Base-by-base conservation (phyloP, 306 rosid species). In the Prunus padus region DNA sequence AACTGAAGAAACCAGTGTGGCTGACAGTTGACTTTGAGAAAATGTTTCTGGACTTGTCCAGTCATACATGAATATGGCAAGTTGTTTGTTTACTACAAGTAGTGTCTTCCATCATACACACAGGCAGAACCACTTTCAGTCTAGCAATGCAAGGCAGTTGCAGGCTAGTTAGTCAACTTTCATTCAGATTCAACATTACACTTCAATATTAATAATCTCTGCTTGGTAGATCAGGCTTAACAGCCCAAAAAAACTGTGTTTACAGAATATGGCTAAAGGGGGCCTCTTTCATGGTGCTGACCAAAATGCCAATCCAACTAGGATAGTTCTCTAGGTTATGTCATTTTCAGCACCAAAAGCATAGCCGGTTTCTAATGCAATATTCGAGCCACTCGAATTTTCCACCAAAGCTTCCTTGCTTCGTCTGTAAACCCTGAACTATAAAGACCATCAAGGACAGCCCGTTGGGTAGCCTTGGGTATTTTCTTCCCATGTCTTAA, bases 401-500 rank as follows among this genome's bases (percentile, higher is more conserved):
- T 89, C 22, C 26, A 76, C 76, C 55, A 82, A 67, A 90, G 77
- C 79, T 79, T 90, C 83, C 84, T 86, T 2, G 93, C 94, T 74
- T 94, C 92, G 76, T 84, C 65, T 76, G 81, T 68, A 76, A 33
- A 81, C 77, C 97, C 97, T 7, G 82, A 65, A 67, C 74, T 45
- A 42, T 18, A 2, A 26, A 94, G 96, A 31, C 93, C 98, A 31
- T 81, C 79, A 54, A 88, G 76, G 71, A 94, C 96, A 60, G 91
- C 89, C 55, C 87, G 82, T 74, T 80, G 89, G 49, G 96, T 86
- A 8, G 91, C 71, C 67, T 23, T 83, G 49, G 82, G 84, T 40
- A 88, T 79, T 67, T 62, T 74, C 78, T 82, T 86, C n/a, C 95
- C 94, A 30, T 74, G 56, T 82, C 83, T 86, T 59, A 88, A 31